Evolutionary conservation across 495 filamentous ascomycete species (phyloP).

Genomic region (Clavariopsis aquatica): DNA sequence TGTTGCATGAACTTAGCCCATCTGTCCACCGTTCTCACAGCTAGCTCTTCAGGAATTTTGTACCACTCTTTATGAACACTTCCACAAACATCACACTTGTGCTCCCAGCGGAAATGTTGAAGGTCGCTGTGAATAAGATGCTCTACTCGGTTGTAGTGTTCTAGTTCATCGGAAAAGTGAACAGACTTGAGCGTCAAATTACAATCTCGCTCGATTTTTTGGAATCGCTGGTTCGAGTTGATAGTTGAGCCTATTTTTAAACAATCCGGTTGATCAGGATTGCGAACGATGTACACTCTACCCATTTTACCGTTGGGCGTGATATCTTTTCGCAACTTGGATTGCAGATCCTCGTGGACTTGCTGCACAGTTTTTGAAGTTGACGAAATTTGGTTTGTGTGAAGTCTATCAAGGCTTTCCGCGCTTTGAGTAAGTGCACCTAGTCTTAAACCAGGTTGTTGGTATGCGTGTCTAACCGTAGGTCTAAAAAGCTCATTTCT

Average conservation of each 20-base stretch:
- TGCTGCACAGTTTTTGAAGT: not conserved
- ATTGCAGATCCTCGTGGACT: constrained; percentile 8
- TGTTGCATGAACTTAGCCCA: constrained; percentile 10
- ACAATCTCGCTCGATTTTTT: not conserved
- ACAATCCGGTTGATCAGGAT: not conserved
- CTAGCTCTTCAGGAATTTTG: constrained; percentile 8
- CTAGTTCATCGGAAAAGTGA: not conserved
- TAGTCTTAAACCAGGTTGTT: not conserved
- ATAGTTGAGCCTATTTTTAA: constrained; percentile 5
- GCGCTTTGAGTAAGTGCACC: not conserved
- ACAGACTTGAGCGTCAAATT: not conserved
- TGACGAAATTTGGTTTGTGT: not conserved
- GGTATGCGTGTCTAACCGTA: not conserved
- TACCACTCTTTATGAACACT: constrained; percentile 9
- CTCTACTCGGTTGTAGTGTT: constrained; percentile 1
- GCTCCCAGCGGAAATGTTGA: not conserved
- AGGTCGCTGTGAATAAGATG: constrained; percentile 6
- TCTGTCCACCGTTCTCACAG: constrained; percentile 8
- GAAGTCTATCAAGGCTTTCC: not conserved
- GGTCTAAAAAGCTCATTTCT: not conserved
- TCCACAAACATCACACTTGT: not conserved
- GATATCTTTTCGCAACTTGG: not conserved
- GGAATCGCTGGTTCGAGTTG: not conserved
- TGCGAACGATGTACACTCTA: constrained; percentile 5
- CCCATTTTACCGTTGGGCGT: not conserved